Conservation (phyloP, 495 filamentous ascomycete genomes). For the Annulohypoxylon bovei region DNA sequence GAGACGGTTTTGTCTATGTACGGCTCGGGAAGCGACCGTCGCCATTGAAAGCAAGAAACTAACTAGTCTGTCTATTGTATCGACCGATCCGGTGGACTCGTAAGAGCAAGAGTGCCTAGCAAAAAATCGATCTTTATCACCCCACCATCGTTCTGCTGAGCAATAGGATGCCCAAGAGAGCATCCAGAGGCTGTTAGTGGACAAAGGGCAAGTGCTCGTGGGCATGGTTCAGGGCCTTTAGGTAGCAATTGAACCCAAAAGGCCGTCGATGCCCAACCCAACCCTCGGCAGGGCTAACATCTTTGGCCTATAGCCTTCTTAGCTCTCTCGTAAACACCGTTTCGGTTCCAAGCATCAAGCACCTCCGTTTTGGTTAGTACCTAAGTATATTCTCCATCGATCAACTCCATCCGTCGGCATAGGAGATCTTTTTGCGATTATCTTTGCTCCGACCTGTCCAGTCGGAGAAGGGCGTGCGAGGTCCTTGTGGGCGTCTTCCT, state of each 20-base stretch:
- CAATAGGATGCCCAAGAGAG: conserved; percentile 42
- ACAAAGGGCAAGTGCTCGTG: conserved; percentile 31
- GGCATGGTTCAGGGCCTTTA: conserved; percentile 39
- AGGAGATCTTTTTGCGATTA: conserved; percentile 9
- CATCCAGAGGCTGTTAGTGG: conserved; percentile 38
- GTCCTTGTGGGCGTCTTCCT: background rate
- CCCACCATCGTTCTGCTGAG: conserved; percentile 39
- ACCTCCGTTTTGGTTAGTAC: conserved; percentile 30
- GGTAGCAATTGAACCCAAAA: conserved; percentile 45
- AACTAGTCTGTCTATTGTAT: conserved; percentile 44
- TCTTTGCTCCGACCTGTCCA: conserved; percentile 26
- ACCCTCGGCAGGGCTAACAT: conserved; percentile 40
- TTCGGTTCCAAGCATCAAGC: conserved; percentile 29
- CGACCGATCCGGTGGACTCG: conserved; percentile 46
- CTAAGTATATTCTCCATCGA: conserved; percentile 4
- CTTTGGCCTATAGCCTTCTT: conserved; percentile 17
- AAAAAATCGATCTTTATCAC: conserved; percentile 37
- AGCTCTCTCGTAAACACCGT: conserved; percentile 32
- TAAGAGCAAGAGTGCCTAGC: conserved; percentile 43
- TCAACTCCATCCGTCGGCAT: conserved; percentile 34
- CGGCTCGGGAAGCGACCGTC: conserved; percentile 28
- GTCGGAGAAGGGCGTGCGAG: conserved; percentile 15
- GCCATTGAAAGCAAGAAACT: conserved; percentile 36
- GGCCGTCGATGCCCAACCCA: conserved; percentile 50
- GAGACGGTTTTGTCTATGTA: conserved; percentile 28